Base-by-base conservation (phyloP, 192 early-diverging fungal genomes). In the Backusella tuberculispora region DNA sequence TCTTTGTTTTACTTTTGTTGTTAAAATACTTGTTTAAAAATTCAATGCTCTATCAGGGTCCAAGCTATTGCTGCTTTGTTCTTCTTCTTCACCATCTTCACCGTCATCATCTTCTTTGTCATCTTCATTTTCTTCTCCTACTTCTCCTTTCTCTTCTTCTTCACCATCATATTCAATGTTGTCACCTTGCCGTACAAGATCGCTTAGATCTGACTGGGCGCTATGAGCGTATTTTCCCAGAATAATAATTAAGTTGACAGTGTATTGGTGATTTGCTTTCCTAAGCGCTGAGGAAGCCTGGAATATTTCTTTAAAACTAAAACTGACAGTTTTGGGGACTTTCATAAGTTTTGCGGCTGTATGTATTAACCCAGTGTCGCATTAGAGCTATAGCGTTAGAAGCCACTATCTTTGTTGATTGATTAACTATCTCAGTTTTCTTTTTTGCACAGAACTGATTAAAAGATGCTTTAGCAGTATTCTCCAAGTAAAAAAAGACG, bases 381-480 rank as follows among this genome's bases (percentile, higher is more conserved):
- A 66, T 66, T 19, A 66, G 65, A 66, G 40, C 5, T 66, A 66
- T 66, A 66, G 65, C 65, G 8, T 66, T 66, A 66, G 65, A 66
- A 66, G 37, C 65, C 65, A 66, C 38, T 37, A 66, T 66, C 40
- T 66, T 66, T 17, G 65, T 2, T 66, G 65, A 66, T 17, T 40
- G 65, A 66, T 66, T 40, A 66, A 42, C 65, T 66, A 66, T 66
- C 6, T 66, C 65, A 42, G 38, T 37, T 66, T 64, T 66, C 19
- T 63, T 63, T n/a, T 66, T 66, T 66, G 41, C 41, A 42, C 65
- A 66, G 65, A 66, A 66, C 65, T 66, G 65, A 66, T 66, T 66
- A 66, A 66, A 66, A 15, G 41, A 42, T 66, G 41, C 38, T 66
- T 66, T 66, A 42, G 41, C 13, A 66, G 12, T 0, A 66, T 66